phyloP scores from a whole-genome alignment of 352 stramenopile species.

The Globisporangium echinulatum region DNA sequence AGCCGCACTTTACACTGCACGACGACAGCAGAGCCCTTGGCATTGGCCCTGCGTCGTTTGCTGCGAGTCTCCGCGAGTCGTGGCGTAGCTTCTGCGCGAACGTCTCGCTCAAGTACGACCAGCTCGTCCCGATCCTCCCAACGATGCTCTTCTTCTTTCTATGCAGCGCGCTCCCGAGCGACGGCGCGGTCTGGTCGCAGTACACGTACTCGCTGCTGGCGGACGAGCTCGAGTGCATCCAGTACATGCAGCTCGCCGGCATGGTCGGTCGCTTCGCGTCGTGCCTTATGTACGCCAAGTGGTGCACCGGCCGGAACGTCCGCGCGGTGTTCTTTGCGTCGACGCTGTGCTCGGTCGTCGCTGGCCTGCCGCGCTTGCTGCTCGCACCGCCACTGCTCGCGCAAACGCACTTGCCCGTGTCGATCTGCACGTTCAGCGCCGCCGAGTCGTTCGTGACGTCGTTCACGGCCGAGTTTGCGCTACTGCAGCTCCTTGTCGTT shows the following conservation, averaged over 20 bases:
- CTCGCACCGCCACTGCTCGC: constrained; percentile 43
- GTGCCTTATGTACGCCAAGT: constrained; percentile 69
- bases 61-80: constrained; percentile 14
- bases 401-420: constrained; percentile 35
- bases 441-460: constrained; percentile 70
- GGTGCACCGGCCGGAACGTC: constrained; percentile 56
- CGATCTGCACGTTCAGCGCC: constrained; percentile 59
- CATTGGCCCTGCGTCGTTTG: constrained; percentile 8
- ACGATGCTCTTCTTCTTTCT: constrained; percentile 82
- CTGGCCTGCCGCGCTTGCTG: constrained; percentile 56
- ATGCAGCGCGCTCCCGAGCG: constrained; percentile 57
- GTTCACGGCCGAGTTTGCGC: constrained; percentile 75
- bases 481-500: constrained; percentile 75
- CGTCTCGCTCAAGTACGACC: constrained; percentile 29
- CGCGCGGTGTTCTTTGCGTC: constrained; percentile 71
- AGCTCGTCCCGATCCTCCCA: constrained; percentile 50
- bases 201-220: constrained; percentile 64
- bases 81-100: constrained; percentile 49
- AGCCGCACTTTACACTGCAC: background rate
- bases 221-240: constrained; percentile 55
- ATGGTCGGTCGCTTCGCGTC: constrained; percentile 69
- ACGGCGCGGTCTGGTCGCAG: constrained; percentile 76
- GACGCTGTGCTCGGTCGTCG: constrained; percentile 55
- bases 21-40: no score
- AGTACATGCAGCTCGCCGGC: constrained; percentile 61